Percentiles rank a stretch among this genome's conserved stretches.
Conservation (phyloP, 2,329 filamentous ascomycete species). For the Cladobotryum protrusum region DNA sequence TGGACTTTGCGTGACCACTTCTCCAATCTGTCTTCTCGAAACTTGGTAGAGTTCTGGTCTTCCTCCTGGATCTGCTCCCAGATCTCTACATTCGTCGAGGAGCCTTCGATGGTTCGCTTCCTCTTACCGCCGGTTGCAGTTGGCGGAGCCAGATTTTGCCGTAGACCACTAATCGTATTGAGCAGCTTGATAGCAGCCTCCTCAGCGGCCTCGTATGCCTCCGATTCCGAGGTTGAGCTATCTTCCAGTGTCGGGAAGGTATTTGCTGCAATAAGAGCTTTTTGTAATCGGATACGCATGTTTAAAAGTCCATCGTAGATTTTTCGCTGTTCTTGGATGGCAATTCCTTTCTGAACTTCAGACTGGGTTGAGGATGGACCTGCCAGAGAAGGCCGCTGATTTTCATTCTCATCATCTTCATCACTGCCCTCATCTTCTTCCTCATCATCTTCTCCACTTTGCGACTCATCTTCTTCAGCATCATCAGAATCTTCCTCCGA, state of each 20-base stretch:
- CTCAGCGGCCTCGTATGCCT: conserved; percentile 70
- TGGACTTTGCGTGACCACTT: conserved; percentile 78
- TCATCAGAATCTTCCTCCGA: conserved; percentile 30
- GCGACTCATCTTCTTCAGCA: conserved; percentile 28
- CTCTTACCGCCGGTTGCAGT: conserved; percentile 54
- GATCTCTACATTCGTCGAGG: conserved; percentile 57
- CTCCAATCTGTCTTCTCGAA: conserved; percentile 68
- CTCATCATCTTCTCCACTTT: conserved; percentile 31
- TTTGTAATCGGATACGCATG: conserved; percentile 86
- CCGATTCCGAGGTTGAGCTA: conserved; percentile 31
- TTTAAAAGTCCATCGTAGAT: conserved; percentile 86
- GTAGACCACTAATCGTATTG: conserved; percentile 69
- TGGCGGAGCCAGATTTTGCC: conserved; percentile 51
- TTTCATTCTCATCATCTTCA: conserved; percentile 24
- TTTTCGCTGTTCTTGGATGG: conserved; percentile 78
- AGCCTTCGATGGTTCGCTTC: conserved; percentile 46
- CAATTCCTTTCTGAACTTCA: conserved; percentile 78
- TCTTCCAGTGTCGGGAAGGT: conserved; percentile 51
- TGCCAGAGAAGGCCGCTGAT: conserved; percentile 23
- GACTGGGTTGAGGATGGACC: conserved; percentile 25
- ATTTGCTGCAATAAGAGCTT: conserved; percentile 77
- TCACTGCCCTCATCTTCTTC: conserved; percentile 31
- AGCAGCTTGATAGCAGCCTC: conserved; percentile 79
- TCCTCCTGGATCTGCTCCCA: conserved; percentile 65
- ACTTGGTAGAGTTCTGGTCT: conserved; percentile 52